Evolutionary conservation across 2,329 filamentous ascomycete species (phyloP), one percentile per base, ranked within the genome.

Genomic region (Cladosporium velox): DNA sequence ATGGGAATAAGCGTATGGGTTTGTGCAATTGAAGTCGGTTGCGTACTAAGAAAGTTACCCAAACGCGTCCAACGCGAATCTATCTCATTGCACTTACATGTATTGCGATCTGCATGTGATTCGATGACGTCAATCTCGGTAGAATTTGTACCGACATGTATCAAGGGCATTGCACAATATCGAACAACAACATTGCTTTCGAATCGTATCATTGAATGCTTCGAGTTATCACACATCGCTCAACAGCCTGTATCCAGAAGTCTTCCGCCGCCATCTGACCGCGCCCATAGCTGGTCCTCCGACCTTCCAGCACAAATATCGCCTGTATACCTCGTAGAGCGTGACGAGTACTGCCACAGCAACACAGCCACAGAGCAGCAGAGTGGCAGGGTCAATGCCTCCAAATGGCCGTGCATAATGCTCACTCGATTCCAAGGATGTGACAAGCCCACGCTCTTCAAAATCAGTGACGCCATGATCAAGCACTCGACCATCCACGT

Each of bases 301-400:
- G 18, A 57, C 54, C 57, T 63, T 66, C 72, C 73, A 75, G 57
- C 67, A 66, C 30, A 71, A 65, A 51, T 71, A 72, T n/a, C 70
- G 65, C 26, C 71, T 66, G 62, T 72, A 75, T 11, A 65, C 59
- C 52, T 73, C 71, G 51, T 72, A 75, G 7, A 74, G 54, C 1
- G 74, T 54, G 28, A 73, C 67, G 30, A 55, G 34, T 7, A 51
- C 26, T 14, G 59, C 10, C 18, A 65, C 35, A 3, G 32, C 41
- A 21, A 65, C 14, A 30, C 51, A 28, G 14, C 54, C 15, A 18
- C 30, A 15, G 14, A 59, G 49, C 21, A 59, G 52, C 32, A 55
- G 18, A 18, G 32, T 34, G 15, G 18, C 32, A 10, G 52, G 52
- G 5, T 34, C 28, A 11, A 32, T 34, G 15, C 7, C 18, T 30